Evolutionary conservation across 192 early-diverging fungal genomes (phyloP), one percentile per base, ranked within the genome.

Genomic region (Phlyctochytrium planicorne): DNA sequence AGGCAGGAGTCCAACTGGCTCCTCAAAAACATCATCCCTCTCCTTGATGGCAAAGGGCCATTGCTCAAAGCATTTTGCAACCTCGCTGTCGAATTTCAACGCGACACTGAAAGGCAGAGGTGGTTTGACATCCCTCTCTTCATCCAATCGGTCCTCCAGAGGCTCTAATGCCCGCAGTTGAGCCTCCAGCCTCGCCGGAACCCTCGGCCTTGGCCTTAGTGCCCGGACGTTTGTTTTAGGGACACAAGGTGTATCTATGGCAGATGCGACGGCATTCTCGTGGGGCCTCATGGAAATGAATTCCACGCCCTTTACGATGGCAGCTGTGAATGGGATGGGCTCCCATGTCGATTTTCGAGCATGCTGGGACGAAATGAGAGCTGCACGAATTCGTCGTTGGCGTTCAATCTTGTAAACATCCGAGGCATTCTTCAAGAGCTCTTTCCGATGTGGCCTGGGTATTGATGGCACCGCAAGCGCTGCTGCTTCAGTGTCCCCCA

Each of bases 171-270:
- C 73, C 34, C 65, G 16, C 30, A 66, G 36, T 29, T 75, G 65
- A 0, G 66, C 62, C 34, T 75, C 71, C 10, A 47, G 40, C 40
- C 20, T 6, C 40, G 6, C 20, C 20, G 40, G 40, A 20, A 47
- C 20, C 10, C 10, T 20, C 10, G 40, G 40, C 20, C 40, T 6
- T 47, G 40, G 40, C 40, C 40, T 6, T 20, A 47, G 10, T 20
- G 40, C 40, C 40, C 40, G 6, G 10, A 68, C 61, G 27, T 40
- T 60, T 17, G 68, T 69, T 27, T 69, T 69, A 24, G 68, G 65
- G 12, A 79, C 34, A 36, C 40, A 76, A 0, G 78, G 75, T 31
- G 68, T 62, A 52, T 77, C 78, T 3, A 80, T 80, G 20, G 78
- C 78, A 12, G 78, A 71, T 1, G 78, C 78, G 30, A 80, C 40